Conservation (phyloP, 2,329 filamentous ascomycete species). For the Aspergillus bombycis region DNA sequence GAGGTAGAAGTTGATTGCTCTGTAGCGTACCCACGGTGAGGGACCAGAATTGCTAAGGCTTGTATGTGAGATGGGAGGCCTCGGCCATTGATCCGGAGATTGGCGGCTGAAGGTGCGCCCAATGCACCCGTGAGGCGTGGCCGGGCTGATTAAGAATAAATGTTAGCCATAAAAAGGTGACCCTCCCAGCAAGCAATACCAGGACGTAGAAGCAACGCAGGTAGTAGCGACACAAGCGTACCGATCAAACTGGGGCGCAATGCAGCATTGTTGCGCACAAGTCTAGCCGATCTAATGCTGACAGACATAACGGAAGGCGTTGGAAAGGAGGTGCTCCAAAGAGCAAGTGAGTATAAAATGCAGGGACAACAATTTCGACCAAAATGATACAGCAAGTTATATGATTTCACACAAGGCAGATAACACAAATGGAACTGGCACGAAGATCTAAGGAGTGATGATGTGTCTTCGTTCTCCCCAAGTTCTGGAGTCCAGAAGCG, state of each 20-base stretch:
- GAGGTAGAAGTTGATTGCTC: constrained; percentile 57
- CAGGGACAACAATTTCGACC: constrained; percentile 17
- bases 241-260: constrained; percentile 34
- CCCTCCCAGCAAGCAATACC: background rate
- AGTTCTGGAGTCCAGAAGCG: constrained; percentile 17
- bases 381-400: background rate
- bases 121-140: constrained; percentile 35
- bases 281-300: constrained; percentile 42
- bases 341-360: constrained; percentile 24
- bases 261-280: constrained; percentile 40
- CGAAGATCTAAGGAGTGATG: constrained; percentile 11
- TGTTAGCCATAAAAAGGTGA: constrained; percentile 7
- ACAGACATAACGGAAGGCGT: constrained; percentile 41
- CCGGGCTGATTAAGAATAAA: constrained; percentile 29
- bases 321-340: constrained; percentile 27
- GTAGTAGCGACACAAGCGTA: constrained; percentile 20
- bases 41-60: constrained; percentile 61
- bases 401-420: background rate
- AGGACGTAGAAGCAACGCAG: background rate
- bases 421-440: constrained; percentile 7
- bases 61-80: constrained; percentile 55
- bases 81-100: constrained; percentile 36
- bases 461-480: constrained; percentile 17
- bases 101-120: constrained; percentile 36
- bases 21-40: constrained; percentile 57